These are phyloP conservation scores for Glycine tomentella DNA, from an alignment of 306 rosid species.

Conservation along the genomic window DNA sequence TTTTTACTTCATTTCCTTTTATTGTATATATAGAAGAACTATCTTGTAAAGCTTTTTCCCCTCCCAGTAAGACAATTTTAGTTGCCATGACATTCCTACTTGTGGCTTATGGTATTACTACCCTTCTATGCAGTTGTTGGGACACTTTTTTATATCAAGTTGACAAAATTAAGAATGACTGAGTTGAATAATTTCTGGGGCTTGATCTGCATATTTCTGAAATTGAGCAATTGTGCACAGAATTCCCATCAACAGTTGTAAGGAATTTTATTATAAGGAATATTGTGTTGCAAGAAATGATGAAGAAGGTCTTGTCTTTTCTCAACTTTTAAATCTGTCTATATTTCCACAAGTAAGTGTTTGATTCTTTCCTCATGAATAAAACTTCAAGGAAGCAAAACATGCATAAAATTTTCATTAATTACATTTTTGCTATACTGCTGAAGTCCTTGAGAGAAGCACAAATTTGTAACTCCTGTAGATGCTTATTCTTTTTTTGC, in stretches of 20 bases:
- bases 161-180: constrained; percentile 28
- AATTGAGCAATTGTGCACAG: constrained; percentile 80
- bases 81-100: constrained; percentile 3
- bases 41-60: constrained; percentile 17
- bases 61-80: not conserved
- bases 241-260: constrained; percentile 82
- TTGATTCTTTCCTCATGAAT: constrained; percentile 9
- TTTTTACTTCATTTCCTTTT: not conserved
- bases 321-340: constrained; percentile 74
- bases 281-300: constrained; percentile 69
- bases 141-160: not conserved
- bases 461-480: not conserved
- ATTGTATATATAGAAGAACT: constrained; percentile 1
- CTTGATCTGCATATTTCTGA: constrained; percentile 78
- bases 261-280: too few species aligned
- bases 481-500: not conserved
- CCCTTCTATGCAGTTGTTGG: not conserved
- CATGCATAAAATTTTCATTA: not conserved
- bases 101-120: constrained; percentile 26
- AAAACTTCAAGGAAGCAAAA: constrained; percentile 29
- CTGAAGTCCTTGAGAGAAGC: constrained; percentile 1
- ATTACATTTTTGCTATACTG: not conserved
- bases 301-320: constrained; percentile 66
- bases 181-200: constrained; percentile 62
- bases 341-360: constrained; percentile 80